A percentile compares a stretch with the other conserved stretches of the same genome.
phyloP scores from a whole-genome alignment of 176 grass and related monocot genomes.

The barley (Hordeum vulgare) region DNA sequence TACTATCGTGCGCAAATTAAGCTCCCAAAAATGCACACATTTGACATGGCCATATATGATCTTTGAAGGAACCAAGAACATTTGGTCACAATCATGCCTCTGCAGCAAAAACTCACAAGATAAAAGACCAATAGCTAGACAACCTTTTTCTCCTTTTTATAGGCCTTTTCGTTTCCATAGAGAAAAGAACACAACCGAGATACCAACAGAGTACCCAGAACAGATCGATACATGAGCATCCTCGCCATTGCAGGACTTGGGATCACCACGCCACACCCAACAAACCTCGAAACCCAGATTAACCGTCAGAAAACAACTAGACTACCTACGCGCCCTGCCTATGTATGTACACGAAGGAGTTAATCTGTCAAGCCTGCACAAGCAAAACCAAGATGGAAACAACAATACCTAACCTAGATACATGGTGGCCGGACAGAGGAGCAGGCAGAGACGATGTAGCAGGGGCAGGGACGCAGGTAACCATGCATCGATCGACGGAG shows the following conservation, averaged over 20 bases:
- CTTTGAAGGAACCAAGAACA: neutral
- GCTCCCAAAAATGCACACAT: too few relatives aligned
- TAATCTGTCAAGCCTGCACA: neutral
- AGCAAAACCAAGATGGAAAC: too few relatives aligned
- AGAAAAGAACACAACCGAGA: neutral
- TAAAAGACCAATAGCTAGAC: neutral
- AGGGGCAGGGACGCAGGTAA: neutral
- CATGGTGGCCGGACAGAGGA: too few relatives aligned
- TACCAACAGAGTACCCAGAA: neutral
- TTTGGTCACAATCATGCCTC: neutral
- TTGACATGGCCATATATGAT: neutral
- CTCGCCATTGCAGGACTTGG: slow-evolving; percentile 44
- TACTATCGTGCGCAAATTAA: too few relatives aligned
- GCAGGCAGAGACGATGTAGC: neutral
- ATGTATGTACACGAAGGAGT: neutral
- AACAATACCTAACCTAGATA: too few relatives aligned
- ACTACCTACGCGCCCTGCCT: neutral
- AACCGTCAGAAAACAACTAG: slow-evolving; percentile 14
- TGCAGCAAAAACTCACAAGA: neutral
- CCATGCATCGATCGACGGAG: neutral
- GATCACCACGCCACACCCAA: neutral
- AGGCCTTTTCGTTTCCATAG: neutral
- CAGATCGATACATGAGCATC: slow-evolving; percentile 26
- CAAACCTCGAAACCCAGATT: neutral
- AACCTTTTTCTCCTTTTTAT: neutral